Evolutionary conservation across 345 rosid genomes (phyloP), one percentile per base, ranked within the genome.

Genomic region (Crucihimalaya himalaica): DNA sequence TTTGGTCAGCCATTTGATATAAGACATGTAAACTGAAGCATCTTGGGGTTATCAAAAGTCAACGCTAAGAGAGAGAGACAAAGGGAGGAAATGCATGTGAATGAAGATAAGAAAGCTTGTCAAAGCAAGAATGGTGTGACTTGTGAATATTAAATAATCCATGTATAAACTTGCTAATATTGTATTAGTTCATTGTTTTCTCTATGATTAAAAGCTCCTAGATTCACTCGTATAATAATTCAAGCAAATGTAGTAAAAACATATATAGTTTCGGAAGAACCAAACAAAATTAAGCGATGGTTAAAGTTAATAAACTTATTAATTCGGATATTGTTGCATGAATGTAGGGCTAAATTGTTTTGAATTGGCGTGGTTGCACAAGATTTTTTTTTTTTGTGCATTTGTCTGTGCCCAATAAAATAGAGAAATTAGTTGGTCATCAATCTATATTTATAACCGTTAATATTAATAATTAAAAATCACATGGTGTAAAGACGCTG

Each of bases 101-200:
- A 77, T 40, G 51, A 64, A 15, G 72, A 57, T 71, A 71, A 71
- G 66, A 63, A 76, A 63, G 66, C 34, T 63, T 55, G 75, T 63
- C 62, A 77, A 71, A 56, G 72, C 76, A 71, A 46, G 72, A 23
- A 70, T 71, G 18, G 66, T 71, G 72, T 77, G 76, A 77, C 70
- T 69, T 59, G 61, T 68, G 4, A 23, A n/a, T 45, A 7, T 45
- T 16, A n/a, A 59, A 60, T 13, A 18, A 37, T 74, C 16, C 2
- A 6, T 64, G 12, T 45, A 29, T 39, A 14, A 28, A 28, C 7
- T 27, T 63, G 10, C 19, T 63, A 72, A 43, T 53, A 63, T 62
- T 62, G 37, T 28, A 62, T 40, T 62, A 18, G 42, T 62, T 52
- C 45, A 3, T 40, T 60, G n/a, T 71, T 37, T 50, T 51, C 37